A percentile compares a stretch with the other conserved stretches of the same genome.
Evolutionary conservation across 306 rosid genomes (phyloP).

Genomic region (Canavalia gladiata): DNA sequence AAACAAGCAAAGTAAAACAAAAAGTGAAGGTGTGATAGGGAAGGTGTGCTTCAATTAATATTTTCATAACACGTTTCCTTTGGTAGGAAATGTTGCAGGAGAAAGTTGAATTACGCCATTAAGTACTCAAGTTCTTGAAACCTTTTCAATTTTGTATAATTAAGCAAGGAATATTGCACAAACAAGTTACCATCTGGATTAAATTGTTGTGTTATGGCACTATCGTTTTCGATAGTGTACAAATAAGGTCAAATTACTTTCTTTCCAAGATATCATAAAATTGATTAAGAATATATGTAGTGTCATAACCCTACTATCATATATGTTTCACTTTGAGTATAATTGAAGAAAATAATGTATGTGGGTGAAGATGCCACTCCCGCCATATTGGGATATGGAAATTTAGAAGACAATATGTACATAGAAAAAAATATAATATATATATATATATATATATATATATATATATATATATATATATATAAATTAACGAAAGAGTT

Average conservation of each 20-base stretch:
- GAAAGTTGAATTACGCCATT: conserved; percentile 40
- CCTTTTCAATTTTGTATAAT: conserved; percentile 35
- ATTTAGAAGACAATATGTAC: no score
- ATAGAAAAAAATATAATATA: no score
- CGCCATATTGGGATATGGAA: no score
- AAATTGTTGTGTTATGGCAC: conserved; percentile 28
- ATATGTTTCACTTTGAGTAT: conserved; percentile 48
- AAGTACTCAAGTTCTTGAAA: conserved; percentile 39
- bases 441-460: no score
- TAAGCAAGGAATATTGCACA: conserved; percentile 41
- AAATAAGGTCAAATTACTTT: conserved; percentile 42
- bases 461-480: neutral
- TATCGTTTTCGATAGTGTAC: neutral
- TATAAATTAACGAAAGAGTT: neutral
- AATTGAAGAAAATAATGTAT: conserved; percentile 46
- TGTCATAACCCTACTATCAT: conserved; percentile 7
- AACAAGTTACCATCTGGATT: conserved; percentile 26
- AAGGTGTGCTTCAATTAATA: conserved; percentile 18
- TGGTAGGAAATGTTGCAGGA: conserved; percentile 41
- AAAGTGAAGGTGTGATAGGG: neutral
- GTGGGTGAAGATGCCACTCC: no score
- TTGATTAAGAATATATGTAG: conserved; percentile 28
- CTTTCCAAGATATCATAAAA: conserved; percentile 42
- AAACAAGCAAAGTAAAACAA: conserved; percentile 15
- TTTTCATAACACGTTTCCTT: conserved; percentile 33